phyloP scores from a whole-genome alignment of 768 basidiomycete species.

The Leccinum arenicola region DNA sequence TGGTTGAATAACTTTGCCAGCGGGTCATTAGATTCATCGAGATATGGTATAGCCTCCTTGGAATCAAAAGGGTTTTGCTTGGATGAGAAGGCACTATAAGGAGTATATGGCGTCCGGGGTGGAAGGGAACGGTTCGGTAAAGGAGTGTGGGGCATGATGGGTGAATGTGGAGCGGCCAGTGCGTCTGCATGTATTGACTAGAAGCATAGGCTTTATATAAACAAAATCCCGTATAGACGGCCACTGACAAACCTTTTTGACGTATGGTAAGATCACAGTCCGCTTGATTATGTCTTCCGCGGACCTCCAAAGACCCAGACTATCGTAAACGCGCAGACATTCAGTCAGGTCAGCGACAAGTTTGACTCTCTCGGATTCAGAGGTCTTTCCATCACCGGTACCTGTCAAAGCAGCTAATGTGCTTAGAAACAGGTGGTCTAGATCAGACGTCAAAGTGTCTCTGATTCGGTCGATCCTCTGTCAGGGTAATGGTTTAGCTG shows the following conservation, averaged over 20 bases:
- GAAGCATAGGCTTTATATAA: conserved; percentile 2
- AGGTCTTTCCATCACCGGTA: conserved; percentile 45
- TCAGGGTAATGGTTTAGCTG: conserved; percentile 20
- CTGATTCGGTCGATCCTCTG: conserved; percentile 83
- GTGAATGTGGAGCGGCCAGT: conserved; percentile 65
- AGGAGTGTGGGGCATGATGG: conserved; percentile 75
- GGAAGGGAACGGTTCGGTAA: conserved; percentile 42
- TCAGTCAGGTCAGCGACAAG: conserved; percentile 67
- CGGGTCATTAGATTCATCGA: conserved; percentile 65
- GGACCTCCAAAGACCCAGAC: conserved; percentile 76
- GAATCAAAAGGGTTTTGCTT: conserved; percentile 40
- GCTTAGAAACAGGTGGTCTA: conserved; percentile 76
- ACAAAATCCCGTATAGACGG: background rate
- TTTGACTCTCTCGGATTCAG: conserved; percentile 65
- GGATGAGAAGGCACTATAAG: conserved; percentile 45
- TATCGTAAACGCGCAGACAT: conserved; percentile 77
- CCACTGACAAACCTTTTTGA: conserved; percentile 68
- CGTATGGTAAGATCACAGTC: conserved; percentile 70
- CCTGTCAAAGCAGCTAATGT: conserved; percentile 52
- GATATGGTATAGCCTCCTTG: conserved; percentile 39
- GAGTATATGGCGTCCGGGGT: conserved; percentile 55
- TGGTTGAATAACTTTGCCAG: conserved; percentile 79
- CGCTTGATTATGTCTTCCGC: conserved; percentile 83
- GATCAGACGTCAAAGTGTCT: conserved; percentile 79
- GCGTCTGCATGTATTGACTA: conserved; percentile 77